A percentile compares a stretch with the other conserved stretches of the same genome.
These are phyloP conservation scores for Microbotryum scabiosae DNA, from an alignment of 1,284 basidiomycete species.

Conservation along the genomic window DNA sequence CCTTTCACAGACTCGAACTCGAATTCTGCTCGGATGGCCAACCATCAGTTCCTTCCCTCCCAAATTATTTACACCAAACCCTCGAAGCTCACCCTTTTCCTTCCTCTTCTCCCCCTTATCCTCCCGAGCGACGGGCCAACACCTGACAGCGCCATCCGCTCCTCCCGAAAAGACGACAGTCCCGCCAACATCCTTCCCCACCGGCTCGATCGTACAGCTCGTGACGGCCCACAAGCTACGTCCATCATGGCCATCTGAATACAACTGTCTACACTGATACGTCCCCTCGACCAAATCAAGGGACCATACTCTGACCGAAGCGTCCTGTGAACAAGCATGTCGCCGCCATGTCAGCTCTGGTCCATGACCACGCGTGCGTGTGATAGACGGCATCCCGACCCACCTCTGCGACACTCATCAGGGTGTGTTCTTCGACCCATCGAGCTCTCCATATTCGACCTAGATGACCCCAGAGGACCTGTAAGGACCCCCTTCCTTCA, in stretches of 20 bases:
- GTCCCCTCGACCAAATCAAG: not conserved
- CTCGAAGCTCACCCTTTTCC: too few relatives aligned
- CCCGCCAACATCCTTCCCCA: not conserved
- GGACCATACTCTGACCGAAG: not conserved
- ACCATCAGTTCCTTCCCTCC: too few relatives aligned
- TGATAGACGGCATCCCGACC: not conserved
- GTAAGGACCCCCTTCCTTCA: not conserved
- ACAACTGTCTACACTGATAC: not conserved
- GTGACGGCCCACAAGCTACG: slow-evolving; percentile 2
- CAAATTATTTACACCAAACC: too few relatives aligned
- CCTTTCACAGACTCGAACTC: too few relatives aligned
- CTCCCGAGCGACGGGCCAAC: not conserved
- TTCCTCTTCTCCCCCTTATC: not conserved
- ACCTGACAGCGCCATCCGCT: slow-evolving; percentile 1
- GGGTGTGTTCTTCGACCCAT: not conserved
- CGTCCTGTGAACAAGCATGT: too few relatives aligned
- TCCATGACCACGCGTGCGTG: too few relatives aligned
- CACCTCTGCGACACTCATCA: not conserved
- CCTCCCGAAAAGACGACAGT: not conserved
- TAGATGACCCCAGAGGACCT: not conserved
- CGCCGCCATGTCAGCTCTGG: too few relatives aligned
- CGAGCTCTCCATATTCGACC: not conserved
- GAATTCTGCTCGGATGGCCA: too few relatives aligned
- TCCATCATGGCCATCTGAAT: not conserved
- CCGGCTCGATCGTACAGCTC: not conserved